Evolutionary conservation across 495 filamentous ascomycete species (phyloP).

Genomic region (Talaromyces proteolyticus): DNA sequence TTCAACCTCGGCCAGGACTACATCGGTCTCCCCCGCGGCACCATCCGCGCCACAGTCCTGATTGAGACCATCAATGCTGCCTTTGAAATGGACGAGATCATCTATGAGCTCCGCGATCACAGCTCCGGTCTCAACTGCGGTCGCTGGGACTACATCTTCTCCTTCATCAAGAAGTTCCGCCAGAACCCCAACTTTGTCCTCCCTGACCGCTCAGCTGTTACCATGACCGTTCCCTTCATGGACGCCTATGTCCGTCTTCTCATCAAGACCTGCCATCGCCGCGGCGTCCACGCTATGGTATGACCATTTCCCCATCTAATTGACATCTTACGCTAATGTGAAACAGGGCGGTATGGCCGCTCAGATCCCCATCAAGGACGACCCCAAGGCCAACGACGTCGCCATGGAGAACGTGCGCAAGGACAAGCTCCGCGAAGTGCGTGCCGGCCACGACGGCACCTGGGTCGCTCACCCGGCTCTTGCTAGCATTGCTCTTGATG

Average conservation of each 20-base stretch:
- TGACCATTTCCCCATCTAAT: neutral
- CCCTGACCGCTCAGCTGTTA: constrained; percentile 84
- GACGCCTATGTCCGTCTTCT: constrained; percentile 93
- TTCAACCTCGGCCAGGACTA: constrained; percentile 97
- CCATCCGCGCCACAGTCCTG: constrained; percentile 90
- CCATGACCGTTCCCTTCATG: constrained; percentile 99
- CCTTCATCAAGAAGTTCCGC: constrained; percentile 99
- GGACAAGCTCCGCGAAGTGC: constrained; percentile 95
- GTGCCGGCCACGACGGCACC: constrained; percentile 91
- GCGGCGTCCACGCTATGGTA: constrained; percentile 93
- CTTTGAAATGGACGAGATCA: constrained; percentile 99
- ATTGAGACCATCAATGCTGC: constrained; percentile 98
- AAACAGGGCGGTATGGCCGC: constrained; percentile 91
- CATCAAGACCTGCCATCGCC: constrained; percentile 94
- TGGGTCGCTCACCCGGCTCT: constrained; percentile 98
- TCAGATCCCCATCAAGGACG: constrained; percentile 97
- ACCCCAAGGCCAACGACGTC: constrained; percentile 81
- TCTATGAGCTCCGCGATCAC: constrained; percentile 98
- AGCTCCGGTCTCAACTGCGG: constrained; percentile 96
- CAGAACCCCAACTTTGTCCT: constrained; percentile 89
- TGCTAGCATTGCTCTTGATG: constrained; percentile 78
- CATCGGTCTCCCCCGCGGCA: constrained; percentile 81
- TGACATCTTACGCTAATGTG: constrained; percentile 7
- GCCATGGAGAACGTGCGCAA: constrained; percentile 91
- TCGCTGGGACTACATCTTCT: constrained; percentile 99